These are phyloP conservation scores for Debaryomyces sp. DNA, from an alignment of 1,139 yeast genomes.

Conservation along the genomic window DNA sequence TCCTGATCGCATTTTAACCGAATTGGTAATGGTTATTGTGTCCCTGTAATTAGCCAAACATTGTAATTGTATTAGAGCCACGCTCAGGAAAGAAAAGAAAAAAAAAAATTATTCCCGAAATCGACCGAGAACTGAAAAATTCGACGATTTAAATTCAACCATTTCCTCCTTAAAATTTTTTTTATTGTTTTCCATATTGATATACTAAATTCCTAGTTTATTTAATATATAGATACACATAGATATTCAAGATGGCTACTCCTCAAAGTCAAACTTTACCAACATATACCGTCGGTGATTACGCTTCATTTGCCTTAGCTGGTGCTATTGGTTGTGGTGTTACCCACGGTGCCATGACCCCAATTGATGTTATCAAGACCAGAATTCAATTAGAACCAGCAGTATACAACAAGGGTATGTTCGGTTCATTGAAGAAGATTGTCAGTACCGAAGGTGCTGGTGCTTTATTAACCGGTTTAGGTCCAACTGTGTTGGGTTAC, in stretches of 20 bases:
- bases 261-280: slow-evolving; percentile 37
- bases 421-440: slow-evolving; percentile 75
- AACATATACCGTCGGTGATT: slow-evolving; percentile 65
- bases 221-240: slow-evolving; percentile 5
- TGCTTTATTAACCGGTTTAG: slow-evolving; percentile 83
- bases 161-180: slow-evolving; percentile 11
- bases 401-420: slow-evolving; percentile 81
- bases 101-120: slow-evolving; percentile 13
- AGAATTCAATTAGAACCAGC: slow-evolving; percentile 86
- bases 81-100: slow-evolving; percentile 7
- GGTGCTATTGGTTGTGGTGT: slow-evolving; percentile 92
- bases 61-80: slow-evolving; percentile 3
- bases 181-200: not conserved
- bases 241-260: slow-evolving; percentile 29
- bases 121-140: slow-evolving; percentile 14
- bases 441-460: slow-evolving; percentile 77
- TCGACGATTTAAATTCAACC: slow-evolving; percentile 13
- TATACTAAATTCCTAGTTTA: slow-evolving; percentile 3
- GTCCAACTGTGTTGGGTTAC: slow-evolving; percentile 84
- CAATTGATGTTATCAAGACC: slow-evolving; percentile 82
- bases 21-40: not conserved
- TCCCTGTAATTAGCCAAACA: slow-evolving; percentile 1
- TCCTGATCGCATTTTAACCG: not conserved
- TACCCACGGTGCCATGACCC: slow-evolving; percentile 89
- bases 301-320: slow-evolving; percentile 80